phyloP scores from a whole-genome alignment of 129 eudicot species.

The Smallanthus sonchifolius region DNA sequence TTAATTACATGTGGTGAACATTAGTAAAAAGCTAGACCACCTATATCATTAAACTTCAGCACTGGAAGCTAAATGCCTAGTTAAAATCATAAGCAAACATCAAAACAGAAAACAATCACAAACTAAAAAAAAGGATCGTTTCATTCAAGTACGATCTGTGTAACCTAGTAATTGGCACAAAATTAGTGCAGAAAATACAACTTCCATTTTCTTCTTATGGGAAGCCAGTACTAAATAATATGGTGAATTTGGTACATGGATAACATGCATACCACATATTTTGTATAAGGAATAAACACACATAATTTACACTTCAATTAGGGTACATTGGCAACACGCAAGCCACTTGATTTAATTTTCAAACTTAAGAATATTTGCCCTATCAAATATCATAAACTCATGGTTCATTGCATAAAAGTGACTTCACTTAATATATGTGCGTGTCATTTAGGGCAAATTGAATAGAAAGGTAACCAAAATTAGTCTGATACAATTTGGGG shows the following conservation, averaged over 20 bases:
- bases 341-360: neutral
- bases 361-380: neutral
- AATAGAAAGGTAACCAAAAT: neutral
- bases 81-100: slow-evolving; percentile 4
- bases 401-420: neutral
- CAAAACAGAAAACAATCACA: neutral
- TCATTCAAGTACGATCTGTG: neutral
- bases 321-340: neutral
- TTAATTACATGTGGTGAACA: slow-evolving; percentile 1
- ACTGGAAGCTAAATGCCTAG: neutral
- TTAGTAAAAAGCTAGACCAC: slow-evolving; percentile 8
- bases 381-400: neutral
- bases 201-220: neutral
- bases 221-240: neutral
- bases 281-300: neutral
- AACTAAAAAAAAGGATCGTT: neutral
- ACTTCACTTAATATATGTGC: neutral
- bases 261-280: neutral
- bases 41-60: neutral
- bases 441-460: neutral
- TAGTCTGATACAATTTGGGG: neutral
- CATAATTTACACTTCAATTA: neutral
- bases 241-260: neutral
- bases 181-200: neutral
- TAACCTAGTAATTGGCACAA: neutral